Base-by-base conservation (phyloP, 495 filamentous ascomycete species). In the Trichoderma reesei region DNA sequence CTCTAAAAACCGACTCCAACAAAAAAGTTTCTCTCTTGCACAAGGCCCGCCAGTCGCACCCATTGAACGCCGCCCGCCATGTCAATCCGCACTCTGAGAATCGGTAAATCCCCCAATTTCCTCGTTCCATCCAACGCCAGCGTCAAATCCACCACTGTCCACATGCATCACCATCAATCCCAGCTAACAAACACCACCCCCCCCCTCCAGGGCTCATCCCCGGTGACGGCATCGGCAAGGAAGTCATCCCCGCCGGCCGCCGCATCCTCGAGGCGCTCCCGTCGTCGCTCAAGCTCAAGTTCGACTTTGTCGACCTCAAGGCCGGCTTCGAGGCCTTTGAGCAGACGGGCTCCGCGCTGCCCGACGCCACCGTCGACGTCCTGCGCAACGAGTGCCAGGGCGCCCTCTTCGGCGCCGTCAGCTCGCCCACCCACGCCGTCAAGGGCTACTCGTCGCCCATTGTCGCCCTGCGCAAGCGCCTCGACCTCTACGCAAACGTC, bases 361-460 rank as follows among this genome's bases (percentile, higher is more conserved):
- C 94, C 41, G 90, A 96, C 66, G 86, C 86, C 79, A 98, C 94
- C 3, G 88, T 98, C 61, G 86, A 91, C 39, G 84, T 84, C 26
- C 82, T 98, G 64, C 88, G 88, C 78, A 81, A 85, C 66, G 92
- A 95, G 74, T 98, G 94, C 77, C 89, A 98, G 75, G 94, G 92
- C 72, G 94, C 93, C 63, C 85, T 98, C 56, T 98, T 98, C 75
- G 94, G 94, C 68, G 94, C 94, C 67, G 94, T 98, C 70, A 90
- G 87, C 80, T 97, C 94, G 37, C 95, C 94, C 7, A 89, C 86
- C 62, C 89, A 79, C 54, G 89, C 91, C 73, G 91, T 96, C 44
- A 86, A 88, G 71, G 94, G 94, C 68, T 98, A 98, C 84, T 96
- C 91, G 48, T 95, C 90, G 33, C 94, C 94, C 68, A 98, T 98